Base-by-base conservation (phyloP, 2,329 filamentous ascomycete genomes). In the Colletotrichum eremochloae region DNA sequence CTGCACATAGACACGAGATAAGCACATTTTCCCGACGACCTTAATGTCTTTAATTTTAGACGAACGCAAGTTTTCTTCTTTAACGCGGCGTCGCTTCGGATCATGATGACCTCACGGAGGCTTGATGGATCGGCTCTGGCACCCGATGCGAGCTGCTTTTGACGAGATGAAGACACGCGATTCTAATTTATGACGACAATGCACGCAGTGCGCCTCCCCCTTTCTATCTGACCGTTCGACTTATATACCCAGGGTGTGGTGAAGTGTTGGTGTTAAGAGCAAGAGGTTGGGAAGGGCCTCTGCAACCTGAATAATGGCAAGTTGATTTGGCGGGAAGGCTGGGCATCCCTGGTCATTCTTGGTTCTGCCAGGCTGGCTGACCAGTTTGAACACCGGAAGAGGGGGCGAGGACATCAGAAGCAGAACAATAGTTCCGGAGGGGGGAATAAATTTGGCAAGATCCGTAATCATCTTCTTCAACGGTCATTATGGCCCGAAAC, bases 171-270 rank as follows among this genome's bases (percentile, higher is more conserved):
- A 74, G 74, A 74, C 69, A 75, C 74, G 75, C 71, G 70, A 75
- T 73, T 60, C 72, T 76, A 78, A 74, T 78, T 75, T 77, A 75
- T 67, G 64, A 78, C 73, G 74, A 79, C 66, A 61, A 76, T 67
- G 67, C 52, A 74, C 42, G 74, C 78, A 74, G 60, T 75, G 74
- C 36, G 75, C 79, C 76, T 77, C 79, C 76, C 78, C 76, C 77
- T 77, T 81, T 81, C 76, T 75, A 79, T 81, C 81, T 79, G 76
- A 74, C 78, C 78, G 74, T 78, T 79, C 77, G 78, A 80, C 80
- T 75, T 80, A 82, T 84, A 84, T 84, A 84, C 82, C 82, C 81
- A 75, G 76, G 63, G 63, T 58, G 73, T 24, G 66, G 29, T 48
- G 76, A 75, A 76, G 74, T 76, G 78, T 78, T 78, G 61, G 61